These are phyloP conservation scores for Marasmius sp. DNA, from an alignment of 1,284 basidiomycete genomes.

Conservation along the genomic window DNA sequence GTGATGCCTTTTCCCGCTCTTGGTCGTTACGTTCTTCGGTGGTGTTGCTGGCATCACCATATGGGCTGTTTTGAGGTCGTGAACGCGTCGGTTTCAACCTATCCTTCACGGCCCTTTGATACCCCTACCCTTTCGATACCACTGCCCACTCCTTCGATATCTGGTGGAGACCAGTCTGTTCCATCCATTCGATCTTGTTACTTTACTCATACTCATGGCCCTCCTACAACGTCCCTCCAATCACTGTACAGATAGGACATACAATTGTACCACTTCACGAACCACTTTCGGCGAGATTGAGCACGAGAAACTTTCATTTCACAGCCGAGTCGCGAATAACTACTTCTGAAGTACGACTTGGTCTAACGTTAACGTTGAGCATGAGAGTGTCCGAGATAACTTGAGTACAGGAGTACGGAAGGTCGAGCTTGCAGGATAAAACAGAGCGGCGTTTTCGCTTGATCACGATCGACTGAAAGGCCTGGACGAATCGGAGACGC, in stretches of 20 bases:
- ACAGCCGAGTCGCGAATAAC: no score
- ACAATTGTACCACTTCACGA: not conserved
- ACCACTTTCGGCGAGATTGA: not conserved
- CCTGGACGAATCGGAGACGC: no score
- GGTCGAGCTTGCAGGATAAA: no score
- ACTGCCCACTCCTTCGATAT: not conserved
- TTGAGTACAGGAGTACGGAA: no score
- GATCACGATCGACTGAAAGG: no score
- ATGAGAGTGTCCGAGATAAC: no score
- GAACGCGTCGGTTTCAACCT: not conserved
- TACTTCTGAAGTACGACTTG: no score
- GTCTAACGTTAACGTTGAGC: no score
- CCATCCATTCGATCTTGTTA: not conserved
- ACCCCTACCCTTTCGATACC: not conserved
- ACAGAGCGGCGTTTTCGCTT: no score
- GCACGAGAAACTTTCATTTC: no score
- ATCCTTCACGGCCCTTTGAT: not conserved
- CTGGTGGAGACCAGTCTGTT: not conserved
- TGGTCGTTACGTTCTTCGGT: constrained; percentile 24
- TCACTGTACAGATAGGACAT: not conserved
- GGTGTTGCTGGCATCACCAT: constrained; percentile 19
- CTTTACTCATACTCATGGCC: not conserved
- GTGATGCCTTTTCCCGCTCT: constrained; percentile 34
- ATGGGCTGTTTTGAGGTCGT: constrained; percentile 17
- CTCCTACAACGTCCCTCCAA: not conserved